These are phyloP conservation scores for Aspergillus texensis DNA, from an alignment of 2,329 filamentous ascomycete genomes.

Conservation along the genomic window DNA sequence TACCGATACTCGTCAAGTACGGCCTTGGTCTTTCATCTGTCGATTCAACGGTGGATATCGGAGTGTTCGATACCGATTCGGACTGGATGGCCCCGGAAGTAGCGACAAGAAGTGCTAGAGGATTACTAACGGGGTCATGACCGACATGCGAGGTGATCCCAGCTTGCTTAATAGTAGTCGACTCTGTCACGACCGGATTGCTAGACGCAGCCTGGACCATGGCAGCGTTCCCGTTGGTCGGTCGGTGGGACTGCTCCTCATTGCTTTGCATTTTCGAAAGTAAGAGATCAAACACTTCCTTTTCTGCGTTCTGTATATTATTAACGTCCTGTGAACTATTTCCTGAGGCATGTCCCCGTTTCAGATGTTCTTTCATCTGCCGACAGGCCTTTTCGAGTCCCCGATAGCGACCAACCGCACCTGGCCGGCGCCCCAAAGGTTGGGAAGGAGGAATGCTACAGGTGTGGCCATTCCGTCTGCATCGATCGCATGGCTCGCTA, in stretches of 20 bases:
- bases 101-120: conserved; percentile 30
- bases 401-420: conserved; percentile 30
- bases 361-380: conserved; percentile 29
- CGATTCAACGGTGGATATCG: not conserved
- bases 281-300: not conserved
- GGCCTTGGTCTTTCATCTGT: not conserved
- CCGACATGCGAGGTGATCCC: not conserved
- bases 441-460: conserved; percentile 29
- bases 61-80: not conserved
- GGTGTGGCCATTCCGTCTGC: conserved; percentile 24
- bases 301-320: not conserved
- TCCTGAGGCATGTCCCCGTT: conserved; percentile 17
- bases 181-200: not conserved
- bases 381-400: conserved; percentile 33
- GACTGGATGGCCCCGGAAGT: conserved; percentile 16
- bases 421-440: conserved; percentile 29
- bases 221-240: not conserved
- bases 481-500: conserved; percentile 28
- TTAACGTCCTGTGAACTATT: not conserved
- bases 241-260: not conserved
- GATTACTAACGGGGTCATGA: conserved; percentile 30
- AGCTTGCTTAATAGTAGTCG: not conserved
- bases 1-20: conserved; percentile 1
- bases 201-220: not conserved
- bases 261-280: not conserved